A percentile compares a stretch with the other conserved stretches of the same genome.
phyloP scores from a whole-genome alignment of 768 basidiomycete genomes.

The Phylloporus arenicola region DNA sequence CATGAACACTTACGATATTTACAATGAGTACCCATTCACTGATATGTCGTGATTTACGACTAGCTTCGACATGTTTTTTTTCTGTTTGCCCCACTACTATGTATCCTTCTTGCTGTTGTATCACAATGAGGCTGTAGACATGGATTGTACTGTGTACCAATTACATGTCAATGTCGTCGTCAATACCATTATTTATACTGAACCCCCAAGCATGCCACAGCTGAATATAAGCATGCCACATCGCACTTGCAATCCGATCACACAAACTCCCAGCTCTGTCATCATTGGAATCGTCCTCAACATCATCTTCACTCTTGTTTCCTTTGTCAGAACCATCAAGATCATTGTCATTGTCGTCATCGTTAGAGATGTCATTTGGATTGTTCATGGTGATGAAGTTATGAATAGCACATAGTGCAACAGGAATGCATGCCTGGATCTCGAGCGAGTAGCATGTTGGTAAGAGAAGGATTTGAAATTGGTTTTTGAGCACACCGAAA shows the following conservation, averaged over 20 bases:
- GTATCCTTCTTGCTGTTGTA: too few relatives aligned
- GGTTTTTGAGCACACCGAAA: conserved; percentile 11
- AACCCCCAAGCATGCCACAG: background rate
- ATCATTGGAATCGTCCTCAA: too few relatives aligned
- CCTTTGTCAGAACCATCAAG: background rate
- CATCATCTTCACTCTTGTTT: background rate
- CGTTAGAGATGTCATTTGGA: background rate
- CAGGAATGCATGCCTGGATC: conserved; percentile 20
- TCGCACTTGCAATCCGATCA: background rate
- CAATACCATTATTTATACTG: too few relatives aligned
- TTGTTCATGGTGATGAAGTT: conserved; percentile 11
- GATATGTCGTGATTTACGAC: too few relatives aligned
- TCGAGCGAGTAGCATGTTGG: conserved; percentile 9
- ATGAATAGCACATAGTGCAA: conserved; percentile 20
- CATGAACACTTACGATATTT: background rate
- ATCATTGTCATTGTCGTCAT: background rate
- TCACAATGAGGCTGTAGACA: background rate
- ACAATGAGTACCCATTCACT: background rate
- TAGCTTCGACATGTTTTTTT: too few relatives aligned
- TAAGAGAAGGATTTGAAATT: conserved; percentile 13
- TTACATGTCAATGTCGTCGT: background rate
- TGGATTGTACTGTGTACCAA: background rate
- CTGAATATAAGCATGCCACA: background rate
- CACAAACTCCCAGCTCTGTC: background rate
- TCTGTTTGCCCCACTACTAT: too few relatives aligned